Percentiles rank a stretch among this genome's conserved stretches.
Evolutionary conservation across 768 basidiomycete genomes (phyloP).

Genomic region (Leccinum broughii): DNA sequence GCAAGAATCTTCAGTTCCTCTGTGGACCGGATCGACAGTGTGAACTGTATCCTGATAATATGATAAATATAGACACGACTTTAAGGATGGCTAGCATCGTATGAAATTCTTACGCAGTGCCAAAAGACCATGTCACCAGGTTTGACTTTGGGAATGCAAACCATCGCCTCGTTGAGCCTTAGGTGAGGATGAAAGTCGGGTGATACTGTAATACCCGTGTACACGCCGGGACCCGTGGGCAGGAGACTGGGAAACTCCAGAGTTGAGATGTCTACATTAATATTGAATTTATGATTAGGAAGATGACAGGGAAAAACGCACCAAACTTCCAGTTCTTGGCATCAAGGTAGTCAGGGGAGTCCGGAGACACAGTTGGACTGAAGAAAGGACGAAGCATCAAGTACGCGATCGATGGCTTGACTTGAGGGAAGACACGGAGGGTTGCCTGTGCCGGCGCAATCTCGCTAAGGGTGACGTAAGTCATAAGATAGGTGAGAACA

Average conservation of each 20-base stretch:
- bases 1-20: no score
- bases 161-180: no score
- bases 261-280: conserved; percentile 41
- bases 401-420: conserved; percentile 60
- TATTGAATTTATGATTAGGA: conserved; percentile 18
- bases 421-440: conserved; percentile 62
- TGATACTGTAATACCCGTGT: no score
- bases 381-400: conserved; percentile 56
- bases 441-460: conserved; percentile 56
- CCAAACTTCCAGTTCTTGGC: conserved; percentile 58
- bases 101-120: no score
- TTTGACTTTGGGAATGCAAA: no score
- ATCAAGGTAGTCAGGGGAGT: conserved; percentile 43
- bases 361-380: conserved; percentile 43
- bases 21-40: no score
- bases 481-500: neutral
- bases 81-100: no score
- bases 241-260: conserved; percentile 38
- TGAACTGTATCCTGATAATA: no score
- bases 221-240: no score
- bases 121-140: no score
- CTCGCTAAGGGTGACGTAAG: conserved; percentile 39
- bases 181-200: no score
- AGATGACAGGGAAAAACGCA: conserved; percentile 16
- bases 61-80: no score